A percentile compares a stretch with the other conserved stretches of the same genome.
These are phyloP conservation scores for Tephrocybe rancida DNA, from an alignment of 768 basidiomycete species.

Conservation along the genomic window DNA sequence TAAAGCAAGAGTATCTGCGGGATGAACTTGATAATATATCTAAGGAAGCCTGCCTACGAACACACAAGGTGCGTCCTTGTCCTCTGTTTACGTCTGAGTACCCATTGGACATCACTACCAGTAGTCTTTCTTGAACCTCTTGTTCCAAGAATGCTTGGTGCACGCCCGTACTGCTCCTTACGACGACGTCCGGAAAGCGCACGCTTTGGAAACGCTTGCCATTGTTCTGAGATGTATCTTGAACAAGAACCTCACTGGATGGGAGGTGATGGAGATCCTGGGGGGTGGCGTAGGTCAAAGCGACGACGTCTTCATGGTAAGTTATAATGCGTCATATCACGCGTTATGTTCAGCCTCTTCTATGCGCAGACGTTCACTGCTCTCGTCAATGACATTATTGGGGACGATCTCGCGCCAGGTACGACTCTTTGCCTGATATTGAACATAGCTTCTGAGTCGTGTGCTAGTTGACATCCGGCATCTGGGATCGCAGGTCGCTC, in stretches of 20 bases:
- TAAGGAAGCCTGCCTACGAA: constrained; percentile 52
- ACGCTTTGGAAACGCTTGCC: constrained; percentile 55
- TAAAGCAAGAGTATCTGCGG: constrained; percentile 49
- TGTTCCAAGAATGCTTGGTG: constrained; percentile 50
- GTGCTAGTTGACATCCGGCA: constrained; percentile 49
- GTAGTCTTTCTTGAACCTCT: constrained; percentile 53
- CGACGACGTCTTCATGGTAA: constrained; percentile 58
- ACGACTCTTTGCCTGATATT: constrained; percentile 10
- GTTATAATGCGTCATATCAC: neutral
- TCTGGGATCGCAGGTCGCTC: constrained; percentile 54
- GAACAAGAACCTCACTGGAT: constrained; percentile 62
- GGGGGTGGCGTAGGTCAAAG: constrained; percentile 62
- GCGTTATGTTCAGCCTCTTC: neutral
- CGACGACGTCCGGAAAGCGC: constrained; percentile 37
- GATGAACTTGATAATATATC: constrained; percentile 39
- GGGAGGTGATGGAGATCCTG: constrained; percentile 74
- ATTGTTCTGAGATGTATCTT: constrained; percentile 50
- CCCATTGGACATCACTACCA: constrained; percentile 22
- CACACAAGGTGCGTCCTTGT: constrained; percentile 49
- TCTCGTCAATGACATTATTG: constrained; percentile 47
- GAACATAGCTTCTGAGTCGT: constrained; percentile 1
- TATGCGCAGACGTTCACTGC: constrained; percentile 48
- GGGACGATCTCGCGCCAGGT: constrained; percentile 49
- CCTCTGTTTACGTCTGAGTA: neutral
- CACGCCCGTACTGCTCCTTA: constrained; percentile 36